These are phyloP conservation scores for Zizania latifolia DNA, from an alignment of 176 grass and related monocot genomes.

Conservation along the genomic window DNA sequence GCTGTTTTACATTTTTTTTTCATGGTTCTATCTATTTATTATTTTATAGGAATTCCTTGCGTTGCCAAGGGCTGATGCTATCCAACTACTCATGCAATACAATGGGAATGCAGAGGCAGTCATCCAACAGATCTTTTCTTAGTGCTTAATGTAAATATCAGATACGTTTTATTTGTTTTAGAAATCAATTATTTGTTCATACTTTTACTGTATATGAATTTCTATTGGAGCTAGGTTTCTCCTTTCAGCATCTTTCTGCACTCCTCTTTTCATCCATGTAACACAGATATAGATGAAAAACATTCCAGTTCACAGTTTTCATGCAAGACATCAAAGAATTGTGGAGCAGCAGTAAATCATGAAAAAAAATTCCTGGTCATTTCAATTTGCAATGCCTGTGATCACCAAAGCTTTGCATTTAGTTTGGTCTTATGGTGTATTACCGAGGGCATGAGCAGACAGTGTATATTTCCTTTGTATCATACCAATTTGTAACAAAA, in stretches of 20 bases:
- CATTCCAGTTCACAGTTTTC: not conserved
- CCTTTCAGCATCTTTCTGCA: not conserved
- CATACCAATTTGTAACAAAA: not conserved
- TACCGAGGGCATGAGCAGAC: not conserved
- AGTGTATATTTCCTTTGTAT: not conserved
- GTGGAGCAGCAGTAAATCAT: not conserved
- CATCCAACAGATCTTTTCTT: slow-evolving; percentile 96
- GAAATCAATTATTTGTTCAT: slow-evolving; percentile 32
- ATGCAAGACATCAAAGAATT: not conserved
- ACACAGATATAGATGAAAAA: not conserved
- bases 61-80: slow-evolving; percentile 85
- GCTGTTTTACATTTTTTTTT: not conserved
- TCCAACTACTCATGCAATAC: slow-evolving; percentile 87
- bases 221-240: slow-evolving; percentile 15
- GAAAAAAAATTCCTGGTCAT: not conserved
- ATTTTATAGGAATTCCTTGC: slow-evolving; percentile 90
- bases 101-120: slow-evolving; percentile 81
- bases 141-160: slow-evolving; percentile 39
- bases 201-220: too few relatives aligned
- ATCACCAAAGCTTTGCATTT: not conserved
- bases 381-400: not conserved
- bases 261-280: not conserved
- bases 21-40: not conserved
- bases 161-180: not conserved
- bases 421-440: not conserved